Percentiles rank a stretch among this genome's conserved stretches.
phyloP scores from a whole-genome alignment of 805 yeast genomes.

The Wickerhamomyces kurtzmanii region DNA sequence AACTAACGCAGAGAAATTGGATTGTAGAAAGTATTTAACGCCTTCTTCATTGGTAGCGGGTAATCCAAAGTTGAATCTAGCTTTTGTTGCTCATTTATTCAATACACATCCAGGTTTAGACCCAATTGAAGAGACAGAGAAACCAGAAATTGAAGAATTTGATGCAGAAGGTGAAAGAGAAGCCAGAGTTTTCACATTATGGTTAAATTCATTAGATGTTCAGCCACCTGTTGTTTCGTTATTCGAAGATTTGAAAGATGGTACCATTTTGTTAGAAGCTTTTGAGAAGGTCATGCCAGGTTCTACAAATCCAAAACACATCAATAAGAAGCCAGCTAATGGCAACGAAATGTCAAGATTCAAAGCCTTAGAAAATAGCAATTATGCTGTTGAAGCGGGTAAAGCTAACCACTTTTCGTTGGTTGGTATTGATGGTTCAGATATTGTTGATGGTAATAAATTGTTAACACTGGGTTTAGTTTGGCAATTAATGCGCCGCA shows the following conservation, averaged over 20 bases:
- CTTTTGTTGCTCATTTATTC: conserved; percentile 94
- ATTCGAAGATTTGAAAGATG: conserved; percentile 93
- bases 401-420: conserved; percentile 86
- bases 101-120: conserved; percentile 96
- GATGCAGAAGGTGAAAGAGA: conserved; percentile 99
- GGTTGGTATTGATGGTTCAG: conserved; percentile 97
- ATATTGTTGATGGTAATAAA: conserved; percentile 88
- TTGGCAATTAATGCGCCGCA: conserved; percentile 98
- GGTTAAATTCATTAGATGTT: conserved; percentile 95
- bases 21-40: conserved; percentile 89
- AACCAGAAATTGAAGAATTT: conserved; percentile 91
- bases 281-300: conserved; percentile 96
- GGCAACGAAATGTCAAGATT: conserved; percentile 78
- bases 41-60: conserved; percentile 92
- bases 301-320: conserved; percentile 64
- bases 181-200: conserved; percentile 94
- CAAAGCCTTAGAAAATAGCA: conserved; percentile 95
- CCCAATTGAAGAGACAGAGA: conserved; percentile 86
- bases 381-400: conserved; percentile 95
- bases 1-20: conserved; percentile 80
- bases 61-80: conserved; percentile 91
- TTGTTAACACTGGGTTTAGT: conserved; percentile 85
- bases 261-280: conserved; percentile 81
- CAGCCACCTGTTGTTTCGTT: conserved; percentile 88
- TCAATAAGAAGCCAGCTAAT: conserved; percentile 73